Evolutionary conservation across 2,329 filamentous ascomycete species (phyloP), one percentile per base, ranked within the genome.

Genomic region (Pseudocercospora macadamiae): DNA sequence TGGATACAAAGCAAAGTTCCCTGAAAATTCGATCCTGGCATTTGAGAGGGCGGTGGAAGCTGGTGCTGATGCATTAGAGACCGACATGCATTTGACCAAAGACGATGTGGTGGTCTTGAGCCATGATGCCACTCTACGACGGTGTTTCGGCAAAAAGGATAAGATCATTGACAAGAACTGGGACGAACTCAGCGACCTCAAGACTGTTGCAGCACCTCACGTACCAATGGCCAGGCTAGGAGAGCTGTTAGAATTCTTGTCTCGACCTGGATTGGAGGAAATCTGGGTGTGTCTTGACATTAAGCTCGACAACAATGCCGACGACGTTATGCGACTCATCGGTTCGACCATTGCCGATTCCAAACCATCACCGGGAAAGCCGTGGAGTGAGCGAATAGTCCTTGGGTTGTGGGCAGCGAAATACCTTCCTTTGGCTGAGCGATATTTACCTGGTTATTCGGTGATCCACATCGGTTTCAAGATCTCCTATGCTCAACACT

Each of bases 231-330:
- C 92, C 3, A 81, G 89, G 26, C 78, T 97, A 10, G 68, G 75
- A 19, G 93, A 97, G 68, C 76, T 97, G 54, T 78, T 97, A 7
- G 80, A 84, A 59, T 93, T 88, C 70, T 74, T 97, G 53, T 80
- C 83, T 0, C 78, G 83, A 64, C 87, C 87, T 0, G 87, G 81
- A 0, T 73, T 83, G 36, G 85, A 90, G 68, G 74, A 88, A 42
- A 80, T 93, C 8, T 96, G 93, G 93, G 68, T 95, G 4, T 75
- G 97, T 61, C 79, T 97, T 3, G 93, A 97, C 73, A 90, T 97
- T 73, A 97, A 97, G 86, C 81, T 86, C 23, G 86, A 91, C 68
- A 89, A 93, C 70, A 79, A 89, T 63, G 77, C 89, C 0, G 82
- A 87, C 14, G 80, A 86, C 39, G 80, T 97, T n/a, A 86, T 97